Conservation (phyloP, 805 yeast species). For the Clavispora phyllophila region DNA sequence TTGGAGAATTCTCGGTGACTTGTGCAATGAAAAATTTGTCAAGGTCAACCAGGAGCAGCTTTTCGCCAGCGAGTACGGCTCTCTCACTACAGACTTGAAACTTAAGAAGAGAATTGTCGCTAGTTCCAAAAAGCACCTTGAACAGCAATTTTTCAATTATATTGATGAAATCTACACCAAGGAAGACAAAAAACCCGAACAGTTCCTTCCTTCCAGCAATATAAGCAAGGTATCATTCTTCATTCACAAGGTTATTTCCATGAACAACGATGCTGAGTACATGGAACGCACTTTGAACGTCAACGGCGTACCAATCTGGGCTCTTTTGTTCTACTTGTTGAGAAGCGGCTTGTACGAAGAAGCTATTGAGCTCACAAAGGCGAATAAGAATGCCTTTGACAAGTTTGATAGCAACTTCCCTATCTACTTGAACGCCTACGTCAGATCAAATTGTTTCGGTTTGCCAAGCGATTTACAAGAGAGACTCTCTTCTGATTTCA, state of each 20-base stretch:
- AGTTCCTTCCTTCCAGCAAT: conserved; percentile 55
- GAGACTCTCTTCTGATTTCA: conserved; percentile 73
- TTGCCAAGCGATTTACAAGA: conserved; percentile 66
- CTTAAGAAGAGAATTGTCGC: conserved; percentile 44
- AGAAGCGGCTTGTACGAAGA: conserved; percentile 81
- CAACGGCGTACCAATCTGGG: conserved; percentile 94
- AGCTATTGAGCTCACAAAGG: conserved; percentile 63
- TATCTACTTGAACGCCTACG: conserved; percentile 65
- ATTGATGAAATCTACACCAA: conserved; percentile 61
- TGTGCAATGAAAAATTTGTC: conserved; percentile 34
- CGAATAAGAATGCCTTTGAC: conserved; percentile 67
- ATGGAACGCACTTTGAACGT: conserved; percentile 40
- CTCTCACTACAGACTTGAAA: conserved; percentile 3
- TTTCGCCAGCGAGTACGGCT: conserved; percentile 21
- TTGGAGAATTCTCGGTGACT: conserved; percentile 60
- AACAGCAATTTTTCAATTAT: conserved; percentile 70
- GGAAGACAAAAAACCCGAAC: conserved; percentile 39
- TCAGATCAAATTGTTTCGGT: conserved; percentile 45
- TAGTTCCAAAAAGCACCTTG: conserved; percentile 59
- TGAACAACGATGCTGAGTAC: conserved; percentile 23
- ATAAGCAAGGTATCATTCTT: conserved; percentile 67
- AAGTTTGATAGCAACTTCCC: conserved; percentile 85
- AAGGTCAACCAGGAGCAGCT: conserved; percentile 33
- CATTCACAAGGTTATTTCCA: conserved; percentile 32
- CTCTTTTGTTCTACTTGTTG: conserved; percentile 73